These are phyloP conservation scores for Cetraspora pellucida DNA, from an alignment of 192 early-diverging fungal genomes.

Conservation along the genomic window DNA sequence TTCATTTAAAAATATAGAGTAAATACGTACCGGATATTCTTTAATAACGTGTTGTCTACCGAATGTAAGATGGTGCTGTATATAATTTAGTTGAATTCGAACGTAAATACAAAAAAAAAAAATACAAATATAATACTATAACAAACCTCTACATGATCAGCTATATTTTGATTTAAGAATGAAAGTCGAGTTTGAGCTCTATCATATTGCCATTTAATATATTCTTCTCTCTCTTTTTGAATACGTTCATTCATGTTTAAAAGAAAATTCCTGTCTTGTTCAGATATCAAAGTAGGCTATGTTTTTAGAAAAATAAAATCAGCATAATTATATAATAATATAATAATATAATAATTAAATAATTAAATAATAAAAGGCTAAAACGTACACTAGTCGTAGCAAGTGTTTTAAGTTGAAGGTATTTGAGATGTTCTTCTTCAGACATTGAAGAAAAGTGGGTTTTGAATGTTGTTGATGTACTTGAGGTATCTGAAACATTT, in stretches of 20 bases:
- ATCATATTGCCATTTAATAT: constrained; percentile 20
- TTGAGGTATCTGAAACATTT: neutral
- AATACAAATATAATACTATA: neutral
- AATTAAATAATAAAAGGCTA: neutral
- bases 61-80: neutral
- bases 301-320: neutral
- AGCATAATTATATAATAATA: neutral
- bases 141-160: constrained; percentile 9
- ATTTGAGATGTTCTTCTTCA: constrained; percentile 8
- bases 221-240: neutral
- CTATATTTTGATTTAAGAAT: constrained; percentile 6
- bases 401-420: neutral
- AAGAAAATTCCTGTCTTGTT: neutral
- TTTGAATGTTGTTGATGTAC: neutral
- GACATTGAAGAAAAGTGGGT: neutral
- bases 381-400: neutral
- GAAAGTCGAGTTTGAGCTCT: neutral
- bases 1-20: neutral
- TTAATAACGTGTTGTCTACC: neutral
- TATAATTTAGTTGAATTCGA: no score
- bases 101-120: neutral
- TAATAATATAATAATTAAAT: neutral
- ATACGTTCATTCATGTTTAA: neutral
- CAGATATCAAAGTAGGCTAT: neutral
- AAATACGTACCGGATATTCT: constrained; percentile 25